Conservation (phyloP, 768 basidiomycete genomes). For the Tulasnella sp. region DNA sequence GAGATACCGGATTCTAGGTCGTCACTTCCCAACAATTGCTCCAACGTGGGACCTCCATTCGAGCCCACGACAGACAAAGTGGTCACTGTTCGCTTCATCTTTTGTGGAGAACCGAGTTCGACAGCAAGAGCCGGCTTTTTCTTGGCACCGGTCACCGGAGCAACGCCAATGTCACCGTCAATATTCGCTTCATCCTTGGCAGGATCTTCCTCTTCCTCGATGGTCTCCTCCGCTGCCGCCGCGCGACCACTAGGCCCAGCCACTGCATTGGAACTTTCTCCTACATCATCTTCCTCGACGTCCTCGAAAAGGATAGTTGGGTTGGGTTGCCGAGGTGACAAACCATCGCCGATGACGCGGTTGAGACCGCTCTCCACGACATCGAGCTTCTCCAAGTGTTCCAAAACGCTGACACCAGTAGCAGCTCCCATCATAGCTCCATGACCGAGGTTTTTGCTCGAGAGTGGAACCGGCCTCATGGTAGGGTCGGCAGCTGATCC, state of each 20-base stretch:
- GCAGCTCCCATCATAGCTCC: slow-evolving; percentile 72
- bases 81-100: slow-evolving; percentile 2
- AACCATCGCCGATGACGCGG: slow-evolving; percentile 21
- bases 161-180: slow-evolving; percentile 2
- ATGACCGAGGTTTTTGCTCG: slow-evolving; percentile 62
- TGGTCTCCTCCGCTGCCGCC: not conserved
- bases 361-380: slow-evolving; percentile 46
- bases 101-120: slow-evolving; percentile 12
- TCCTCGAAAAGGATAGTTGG: slow-evolving; percentile 20
- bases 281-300: slow-evolving; percentile 24
- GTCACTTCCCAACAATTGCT: slow-evolving; percentile 15
- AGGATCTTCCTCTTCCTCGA: slow-evolving; percentile 1
- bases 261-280: slow-evolving; percentile 2
- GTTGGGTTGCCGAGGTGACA: slow-evolving; percentile 12
- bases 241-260: not conserved
- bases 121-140: not conserved
- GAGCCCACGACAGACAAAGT: not conserved
- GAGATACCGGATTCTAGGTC: not conserved
- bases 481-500: slow-evolving; percentile 55
- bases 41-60: slow-evolving; percentile 4
- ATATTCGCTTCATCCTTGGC: slow-evolving; percentile 8
- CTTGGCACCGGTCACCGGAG: not conserved
- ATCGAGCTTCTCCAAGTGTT: slow-evolving; percentile 80
- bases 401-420: slow-evolving; percentile 78
- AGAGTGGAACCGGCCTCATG: slow-evolving; percentile 72